Percentiles rank a stretch among this genome's conserved stretches.
These are phyloP conservation scores for Haplosporangium sp. DNA, from an alignment of 371 early-diverging fungal species.

Conservation along the genomic window DNA sequence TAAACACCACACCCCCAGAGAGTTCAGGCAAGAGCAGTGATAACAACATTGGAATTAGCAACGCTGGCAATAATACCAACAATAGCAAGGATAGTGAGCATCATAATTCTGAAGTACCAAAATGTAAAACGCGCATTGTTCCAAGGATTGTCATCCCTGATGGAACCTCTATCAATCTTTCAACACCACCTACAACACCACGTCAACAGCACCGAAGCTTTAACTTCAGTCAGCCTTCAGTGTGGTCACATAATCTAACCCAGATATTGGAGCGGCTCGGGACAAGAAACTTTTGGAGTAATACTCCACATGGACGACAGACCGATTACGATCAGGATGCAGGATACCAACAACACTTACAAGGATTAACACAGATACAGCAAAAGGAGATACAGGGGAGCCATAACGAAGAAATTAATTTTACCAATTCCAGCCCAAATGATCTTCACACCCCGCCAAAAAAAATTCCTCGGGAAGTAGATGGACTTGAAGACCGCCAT, in stretches of 20 bases:
- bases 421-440: too few species aligned
- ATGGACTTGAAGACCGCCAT: too few species aligned
- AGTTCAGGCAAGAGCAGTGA: neutral
- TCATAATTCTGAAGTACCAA: neutral
- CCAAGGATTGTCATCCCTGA: conserved; percentile 38
- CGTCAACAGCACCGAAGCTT: neutral
- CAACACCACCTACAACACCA: conserved; percentile 38
- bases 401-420: neutral
- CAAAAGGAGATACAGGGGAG: neutral
- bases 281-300: neutral
- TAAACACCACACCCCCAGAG: neutral
- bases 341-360: neutral
- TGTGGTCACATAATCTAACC: conserved; percentile 14
- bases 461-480: too few species aligned
- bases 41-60: neutral
- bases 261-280: conserved; percentile 17
- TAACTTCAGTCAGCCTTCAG: neutral
- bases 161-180: conserved; percentile 34
- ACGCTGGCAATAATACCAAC: neutral
- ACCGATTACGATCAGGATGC: neutral
- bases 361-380: neutral
- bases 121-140: conserved; percentile 13
- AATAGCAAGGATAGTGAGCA: neutral
- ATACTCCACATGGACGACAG: neutral
- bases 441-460: too few species aligned